Percentiles rank a stretch among this genome's conserved stretches.
Conservation (phyloP, 192 early-diverging fungal genomes). For the Gamsiella multidivaricata region DNA sequence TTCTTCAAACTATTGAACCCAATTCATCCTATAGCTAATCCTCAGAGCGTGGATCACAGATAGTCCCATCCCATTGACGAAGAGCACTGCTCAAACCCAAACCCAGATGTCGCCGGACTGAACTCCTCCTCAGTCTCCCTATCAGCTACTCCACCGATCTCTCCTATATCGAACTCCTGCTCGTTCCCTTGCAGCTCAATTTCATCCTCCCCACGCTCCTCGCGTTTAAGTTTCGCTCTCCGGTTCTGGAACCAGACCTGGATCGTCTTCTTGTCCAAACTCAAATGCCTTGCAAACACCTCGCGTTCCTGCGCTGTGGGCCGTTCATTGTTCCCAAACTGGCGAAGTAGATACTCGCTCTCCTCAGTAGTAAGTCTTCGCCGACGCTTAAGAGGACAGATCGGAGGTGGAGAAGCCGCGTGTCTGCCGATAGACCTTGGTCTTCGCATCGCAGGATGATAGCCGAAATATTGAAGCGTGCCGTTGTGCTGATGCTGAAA, state of each 20-base stretch:
- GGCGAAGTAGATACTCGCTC: slow-evolving; percentile 62
- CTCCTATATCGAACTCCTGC: background rate
- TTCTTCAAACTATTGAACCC: too few species aligned
- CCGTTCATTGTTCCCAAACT: slow-evolving; percentile 65
- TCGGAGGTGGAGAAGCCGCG: background rate
- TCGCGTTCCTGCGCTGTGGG: slow-evolving; percentile 71
- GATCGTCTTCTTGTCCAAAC: slow-evolving; percentile 69
- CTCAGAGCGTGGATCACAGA: too few species aligned
- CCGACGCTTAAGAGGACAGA: slow-evolving; percentile 66
- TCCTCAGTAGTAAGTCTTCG: slow-evolving; percentile 72
- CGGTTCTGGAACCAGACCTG: slow-evolving; percentile 86
- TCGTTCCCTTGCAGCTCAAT: background rate
- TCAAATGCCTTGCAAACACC: slow-evolving; percentile 66
- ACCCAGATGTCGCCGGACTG: too few species aligned
- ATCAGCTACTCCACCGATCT: background rate
- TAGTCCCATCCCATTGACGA: too few species aligned
- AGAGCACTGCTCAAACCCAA: too few species aligned
- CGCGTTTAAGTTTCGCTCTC: slow-evolving; percentile 81
- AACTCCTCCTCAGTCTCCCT: background rate
- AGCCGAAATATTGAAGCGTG: too few species aligned
- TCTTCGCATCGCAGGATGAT: too few species aligned
- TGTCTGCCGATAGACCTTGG: too few species aligned
- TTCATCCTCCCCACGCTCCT: slow-evolving; percentile 22
- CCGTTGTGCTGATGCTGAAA: background rate
- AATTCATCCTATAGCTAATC: too few species aligned